Base-by-base conservation (phyloP, 345 rosid genomes). In the Balakata baccata region DNA sequence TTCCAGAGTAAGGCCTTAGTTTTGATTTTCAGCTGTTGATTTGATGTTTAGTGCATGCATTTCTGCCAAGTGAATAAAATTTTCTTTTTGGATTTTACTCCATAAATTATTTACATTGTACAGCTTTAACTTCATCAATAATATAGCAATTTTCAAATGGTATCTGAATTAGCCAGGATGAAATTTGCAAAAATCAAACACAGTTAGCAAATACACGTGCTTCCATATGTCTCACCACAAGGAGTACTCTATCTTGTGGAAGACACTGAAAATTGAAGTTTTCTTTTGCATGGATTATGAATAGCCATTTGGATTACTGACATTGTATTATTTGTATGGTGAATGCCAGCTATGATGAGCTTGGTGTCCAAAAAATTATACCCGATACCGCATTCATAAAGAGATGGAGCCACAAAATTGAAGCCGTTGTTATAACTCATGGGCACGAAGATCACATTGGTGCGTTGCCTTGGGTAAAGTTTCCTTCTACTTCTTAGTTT, bases 371-470 rank as follows among this genome's bases (percentile, higher is more conserved):
- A 82, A 95, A 92, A 70, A 91, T 95, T 64, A 86, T 89, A 75
- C 99, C 99, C 10, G 99, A 95, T 77, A 95, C 99, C 46, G 87
- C 96, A 73, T 95, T 95, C 85, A 95, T 95, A 75, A 89, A 84
- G 84, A 85, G 87, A 84, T 95, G 99, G 98, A 87, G 85, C 72
- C 97, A 95, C 75, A 95, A 92, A 81, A 95, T 95, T 76, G 99
- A 95, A 86, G 99, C 96, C 70, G 92, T 95, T 81, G 77, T 95
- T 74, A 95, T 95, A 78, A 95, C 99, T 37, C 99, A 95, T 68
- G 99, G 99, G 74, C 99, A 95, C 41, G 99, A 95, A 85, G 99
- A 95, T 88, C 99, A 95, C 98, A 95, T 95, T 79, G 99, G 99
- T 87, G 98, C 99, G 63, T 90, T 95, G 96, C 98, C 99, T 77